These are phyloP conservation scores for Pyrus bretschneideri DNA, from an alignment of 306 rosid genomes.

Conservation along the genomic window DNA sequence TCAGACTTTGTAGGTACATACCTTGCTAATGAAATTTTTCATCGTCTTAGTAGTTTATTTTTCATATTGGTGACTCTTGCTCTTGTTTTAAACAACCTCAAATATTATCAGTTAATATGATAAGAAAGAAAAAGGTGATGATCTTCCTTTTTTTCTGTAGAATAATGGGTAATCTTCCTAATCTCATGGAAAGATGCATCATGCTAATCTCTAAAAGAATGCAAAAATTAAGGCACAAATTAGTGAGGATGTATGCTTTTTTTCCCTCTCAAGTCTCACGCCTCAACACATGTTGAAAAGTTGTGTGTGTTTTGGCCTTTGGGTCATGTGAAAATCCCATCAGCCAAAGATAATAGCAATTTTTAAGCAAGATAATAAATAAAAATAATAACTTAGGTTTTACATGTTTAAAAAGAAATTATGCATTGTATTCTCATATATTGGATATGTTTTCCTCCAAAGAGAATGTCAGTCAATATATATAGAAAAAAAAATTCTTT, in stretches of 20 bases:
- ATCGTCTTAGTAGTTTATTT: background rate
- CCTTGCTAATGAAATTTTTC: background rate
- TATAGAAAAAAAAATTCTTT: too few species aligned
- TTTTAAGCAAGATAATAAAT: background rate
- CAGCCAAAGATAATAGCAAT: background rate
- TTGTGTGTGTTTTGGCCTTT: background rate
- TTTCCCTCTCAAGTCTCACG: background rate
- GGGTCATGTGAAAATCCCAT: background rate
- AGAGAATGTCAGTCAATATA: too few species aligned
- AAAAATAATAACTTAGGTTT: background rate
- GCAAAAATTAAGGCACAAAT: background rate
- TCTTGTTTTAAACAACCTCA: background rate
- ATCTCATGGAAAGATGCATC: background rate
- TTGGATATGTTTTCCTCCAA: too few species aligned
- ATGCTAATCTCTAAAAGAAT: background rate
- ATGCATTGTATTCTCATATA: background rate
- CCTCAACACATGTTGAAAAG: background rate
- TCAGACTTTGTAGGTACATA: too few species aligned
- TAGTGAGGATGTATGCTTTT: background rate
- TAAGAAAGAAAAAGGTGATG: background rate
- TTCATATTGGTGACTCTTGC: background rate
- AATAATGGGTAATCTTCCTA: background rate
- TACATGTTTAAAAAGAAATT: background rate
- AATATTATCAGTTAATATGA: background rate
- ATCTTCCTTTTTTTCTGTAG: too few species aligned